Evolutionary conservation across 495 filamentous ascomycete genomes (phyloP), one percentile per base, ranked within the genome.

Genomic region (Daldinia vernicosa): DNA sequence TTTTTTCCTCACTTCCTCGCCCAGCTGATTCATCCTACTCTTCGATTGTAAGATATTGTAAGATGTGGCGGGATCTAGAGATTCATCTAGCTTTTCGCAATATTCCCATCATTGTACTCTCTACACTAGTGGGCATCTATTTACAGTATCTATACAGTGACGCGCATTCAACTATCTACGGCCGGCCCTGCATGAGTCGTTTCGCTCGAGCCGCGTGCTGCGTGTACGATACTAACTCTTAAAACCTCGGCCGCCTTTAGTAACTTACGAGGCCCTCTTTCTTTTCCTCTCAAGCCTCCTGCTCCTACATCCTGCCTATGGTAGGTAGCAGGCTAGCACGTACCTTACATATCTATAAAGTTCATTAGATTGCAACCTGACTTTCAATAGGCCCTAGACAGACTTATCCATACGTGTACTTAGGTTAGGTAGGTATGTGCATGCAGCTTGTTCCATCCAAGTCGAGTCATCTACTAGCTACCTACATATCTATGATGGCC

Each of bases 291-390:
- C 54, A 37, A 8, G 6, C 33, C 35, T 39, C 55, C 24, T 30
- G 32, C 51, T 66, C 53, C 27, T 63, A 57, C 57, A 33, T 56
- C 27, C 30, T 11, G 7, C 30, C 7, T 9, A 9, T 8, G 50
- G 28, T 51, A 22, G 45, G 37, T 60, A 39, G 54, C 47, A 52
- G 54, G 39, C 3, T 26, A 22, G 24, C 45, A 67, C 51, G 69
- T 67, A 64, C 69, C 64, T 67, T 67, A 60, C 69, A 72, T 67
- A 67, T 64, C 28, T 51, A 17, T 37, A 60, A 26, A 61, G 40
- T 24, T 57, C 60, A 47, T 24, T 22, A 47, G 43, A 47, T 22
- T 47, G 43, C 19, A 47, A 47, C 8, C 43, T 4, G 14, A 24
- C 43, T 47, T 47, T 11, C 6, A 11, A 8, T 45, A 24, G 11